Evolutionary conservation across 257 asterid genomes (phyloP), one percentile per base, ranked within the genome.

Genomic region (Nicotiana undulata): DNA sequence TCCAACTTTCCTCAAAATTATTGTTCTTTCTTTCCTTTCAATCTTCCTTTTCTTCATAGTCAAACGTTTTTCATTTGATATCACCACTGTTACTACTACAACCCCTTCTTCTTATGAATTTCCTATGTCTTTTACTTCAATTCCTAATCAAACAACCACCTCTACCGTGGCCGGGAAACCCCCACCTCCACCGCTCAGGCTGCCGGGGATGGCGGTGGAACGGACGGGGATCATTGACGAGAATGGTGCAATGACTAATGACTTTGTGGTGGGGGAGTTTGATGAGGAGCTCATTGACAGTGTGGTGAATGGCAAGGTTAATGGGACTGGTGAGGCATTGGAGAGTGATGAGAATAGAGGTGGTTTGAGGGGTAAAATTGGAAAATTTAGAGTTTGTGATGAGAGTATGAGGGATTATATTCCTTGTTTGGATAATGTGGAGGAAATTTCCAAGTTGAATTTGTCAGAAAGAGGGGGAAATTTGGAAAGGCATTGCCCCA

Each of bases 161-260:
- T n/a, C 51, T 81, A 15, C 83, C 15, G 12, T 59, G 72, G 56
- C 60, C 24, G 29, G 20, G 16, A 49, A 83, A 9, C 66, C 65
- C 2, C 64, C 88, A 20, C 66, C 83, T 4, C 86, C 84, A 26
- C 81, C 82, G 5, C 75, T 31, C n/a, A 77, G 49, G 78, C 18
- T n/a, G 46, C 70, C 46, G 83, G 28, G 24, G 79, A 79, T 64
- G 81, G 63, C 72, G 79, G 18, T 89, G 81, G 94, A 89, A 85
- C 82, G 91, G 68, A 90, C 94, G 11, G 94, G 94, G 87, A 90
- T 91, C 52, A 75, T 91, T 75, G 88, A 91, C 76, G 92, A 91
- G 84, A 82, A 86, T 59, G 96, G 96, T 11, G 37, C 85, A 64
- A 91, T 91, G 96, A 83, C 90, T 4, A 85, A 81, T 32, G 89